phyloP scores from a whole-genome alignment of 495 filamentous ascomycete species.

The Xylaria grammica region DNA sequence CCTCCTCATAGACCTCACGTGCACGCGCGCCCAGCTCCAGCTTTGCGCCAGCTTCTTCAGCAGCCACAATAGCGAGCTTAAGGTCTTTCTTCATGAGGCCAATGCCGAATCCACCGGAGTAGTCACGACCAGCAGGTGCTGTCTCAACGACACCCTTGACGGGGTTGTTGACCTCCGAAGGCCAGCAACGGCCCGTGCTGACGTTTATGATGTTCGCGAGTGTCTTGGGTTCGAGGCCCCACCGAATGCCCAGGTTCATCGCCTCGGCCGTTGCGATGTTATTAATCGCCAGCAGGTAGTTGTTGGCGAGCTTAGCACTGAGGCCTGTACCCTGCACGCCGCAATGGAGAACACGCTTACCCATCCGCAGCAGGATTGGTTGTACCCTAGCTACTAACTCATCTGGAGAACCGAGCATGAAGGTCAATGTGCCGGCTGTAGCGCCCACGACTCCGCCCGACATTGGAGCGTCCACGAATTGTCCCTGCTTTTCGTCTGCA shows the following conservation, averaged over 20 bases:
- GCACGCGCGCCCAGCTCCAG: constrained; percentile 70
- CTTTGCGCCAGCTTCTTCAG: constrained; percentile 67
- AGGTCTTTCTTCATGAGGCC: constrained; percentile 86
- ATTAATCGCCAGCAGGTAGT: constrained; percentile 88
- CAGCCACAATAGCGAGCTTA: constrained; percentile 73
- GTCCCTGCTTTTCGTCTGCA: constrained; percentile 54
- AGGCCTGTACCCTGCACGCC: constrained; percentile 81
- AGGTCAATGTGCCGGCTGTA: constrained; percentile 73
- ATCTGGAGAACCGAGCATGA: constrained; percentile 80
- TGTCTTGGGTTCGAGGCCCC: constrained; percentile 80
- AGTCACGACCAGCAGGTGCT: constrained; percentile 74
- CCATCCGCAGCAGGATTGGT: constrained; percentile 75
- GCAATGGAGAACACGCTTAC: constrained; percentile 78
- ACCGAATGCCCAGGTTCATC: constrained; percentile 87
- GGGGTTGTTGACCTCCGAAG: constrained; percentile 90
- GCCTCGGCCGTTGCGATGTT: constrained; percentile 93
- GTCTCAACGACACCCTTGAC: constrained; percentile 81
- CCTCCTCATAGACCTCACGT: constrained; percentile 68
- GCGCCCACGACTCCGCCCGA: constrained; percentile 88
- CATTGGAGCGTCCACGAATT: constrained; percentile 82
- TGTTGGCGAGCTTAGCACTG: constrained; percentile 88
- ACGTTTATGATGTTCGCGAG: constrained; percentile 83
- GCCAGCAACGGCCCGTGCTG: constrained; percentile 89
- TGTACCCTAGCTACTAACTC: constrained; percentile 64
- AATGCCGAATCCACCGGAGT: constrained; percentile 82